Base-by-base conservation (phyloP, 108 stramenopile genomes). In the Cyclostephanos invisitatus region DNA sequence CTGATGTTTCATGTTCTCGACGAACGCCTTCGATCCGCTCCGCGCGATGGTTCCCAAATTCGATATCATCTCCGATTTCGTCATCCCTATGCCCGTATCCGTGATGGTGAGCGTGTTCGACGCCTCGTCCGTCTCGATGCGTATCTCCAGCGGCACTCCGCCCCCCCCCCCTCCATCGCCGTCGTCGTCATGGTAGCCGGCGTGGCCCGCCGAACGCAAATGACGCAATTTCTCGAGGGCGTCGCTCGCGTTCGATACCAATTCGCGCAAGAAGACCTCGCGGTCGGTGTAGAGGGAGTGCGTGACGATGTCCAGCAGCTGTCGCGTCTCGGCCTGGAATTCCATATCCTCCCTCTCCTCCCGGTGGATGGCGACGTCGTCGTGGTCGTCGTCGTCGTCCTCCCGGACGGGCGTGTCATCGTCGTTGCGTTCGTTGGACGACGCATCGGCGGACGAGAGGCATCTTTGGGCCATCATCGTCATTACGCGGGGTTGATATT, bases 41-140 rank as follows among this genome's bases (percentile, higher is more conserved):
- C 94, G 88, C 0, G 99, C 99, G 83, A 99, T 99, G 7, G 99
- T 99, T 27, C 99, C 99, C 46, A 99, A 72, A 64, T 99, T 98
- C 63, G 48, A 35, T 51, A 90, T 72, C 75, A 99, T 86, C 72
- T 98, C 98, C 11, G 93, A 85, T 25, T 66, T 60, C 8, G 90
- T 91, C 96, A 99, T 94, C 17, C 99, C 99, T 51, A 99, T 84
- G 24, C 99, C 99, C 15, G 90, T 96, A 78, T 99, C 99, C 35
- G 84, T 75, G 61, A 99, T 97, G 24, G 97, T 97, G 28, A 99
- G 64, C 5, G 95, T 97, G 58, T 78, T 74, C 7, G 89, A 79
- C 11, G 88, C 86, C 68, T 92, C 91, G 70, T 98, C 91, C 63
- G 98, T 86, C 2, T 81, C 81, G 49, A 95, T 92, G 0, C 81